A percentile compares a stretch with the other conserved stretches of the same genome.
Evolutionary conservation across 345 rosid genomes (phyloP).

Genomic region (Kandelia obovata): DNA sequence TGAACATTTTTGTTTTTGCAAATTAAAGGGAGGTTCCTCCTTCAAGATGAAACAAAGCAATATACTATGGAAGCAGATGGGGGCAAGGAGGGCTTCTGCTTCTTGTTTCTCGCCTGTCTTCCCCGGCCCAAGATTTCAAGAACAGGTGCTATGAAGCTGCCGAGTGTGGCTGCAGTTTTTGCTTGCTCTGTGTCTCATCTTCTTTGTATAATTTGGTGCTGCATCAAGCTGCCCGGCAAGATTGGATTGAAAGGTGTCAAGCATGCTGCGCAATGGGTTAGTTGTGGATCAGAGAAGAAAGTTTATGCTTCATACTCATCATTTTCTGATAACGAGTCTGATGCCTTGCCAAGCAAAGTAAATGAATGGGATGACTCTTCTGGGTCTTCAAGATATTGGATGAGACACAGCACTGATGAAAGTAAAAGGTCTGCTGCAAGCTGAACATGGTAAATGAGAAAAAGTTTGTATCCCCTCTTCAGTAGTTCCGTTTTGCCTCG

Average conservation of each 20-base stretch:
- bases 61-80: neutral
- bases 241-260: slow-evolving; percentile 41
- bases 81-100: slow-evolving; percentile 1
- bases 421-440: neutral
- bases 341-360: slow-evolving; percentile 15
- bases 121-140: slow-evolving; percentile 4
- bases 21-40: neutral
- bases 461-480: too few species aligned
- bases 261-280: slow-evolving; percentile 21
- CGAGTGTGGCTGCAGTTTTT: slow-evolving; percentile 50
- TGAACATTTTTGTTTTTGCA: neutral
- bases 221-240: slow-evolving; percentile 56
- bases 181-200: slow-evolving; percentile 60
- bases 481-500: too few species aligned
- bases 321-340: slow-evolving; percentile 63
- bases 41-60: neutral
- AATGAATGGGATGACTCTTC: slow-evolving; percentile 1
- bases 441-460: neutral
- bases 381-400: slow-evolving; percentile 6
- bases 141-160: slow-evolving; percentile 26
- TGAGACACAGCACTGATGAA: slow-evolving; percentile 5
- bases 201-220: slow-evolving; percentile 50
- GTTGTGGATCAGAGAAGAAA: slow-evolving; percentile 32
- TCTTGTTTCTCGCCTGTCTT: slow-evolving; percentile 1
- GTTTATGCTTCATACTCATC: slow-evolving; percentile 57